Percentiles rank a stretch among this genome's conserved stretches.
These are phyloP conservation scores for Pseudogymnoascus sp. DNA, from an alignment of 2,329 filamentous ascomycete genomes.

Conservation along the genomic window DNA sequence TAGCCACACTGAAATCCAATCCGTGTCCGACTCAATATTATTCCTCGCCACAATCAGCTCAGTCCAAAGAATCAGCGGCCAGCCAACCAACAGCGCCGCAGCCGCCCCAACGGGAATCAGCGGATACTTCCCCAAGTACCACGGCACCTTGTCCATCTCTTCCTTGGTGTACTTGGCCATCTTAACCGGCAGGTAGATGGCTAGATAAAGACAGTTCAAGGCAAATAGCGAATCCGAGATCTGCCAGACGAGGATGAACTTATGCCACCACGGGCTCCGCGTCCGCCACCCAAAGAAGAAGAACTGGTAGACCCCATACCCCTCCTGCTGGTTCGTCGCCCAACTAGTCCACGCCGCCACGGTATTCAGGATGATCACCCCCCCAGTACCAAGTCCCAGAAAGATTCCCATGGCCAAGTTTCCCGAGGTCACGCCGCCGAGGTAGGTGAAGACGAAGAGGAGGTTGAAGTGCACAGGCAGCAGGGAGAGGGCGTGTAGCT, in stretches of 20 bases:
- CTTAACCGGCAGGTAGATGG: background rate
- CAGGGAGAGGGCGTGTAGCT: constrained; percentile 10
- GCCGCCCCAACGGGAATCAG: background rate
- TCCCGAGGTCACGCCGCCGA: background rate
- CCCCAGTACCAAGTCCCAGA: constrained; percentile 11
- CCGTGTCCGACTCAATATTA: constrained; percentile 12
- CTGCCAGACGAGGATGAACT: background rate
- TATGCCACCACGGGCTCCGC: background rate
- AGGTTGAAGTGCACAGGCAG: background rate
- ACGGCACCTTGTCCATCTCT: background rate
- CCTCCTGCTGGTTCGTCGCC: constrained; percentile 12
- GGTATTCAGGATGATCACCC: constrained; percentile 13
- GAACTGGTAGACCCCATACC: constrained; percentile 13
- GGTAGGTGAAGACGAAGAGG: background rate
- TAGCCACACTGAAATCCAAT: constrained; percentile 9
- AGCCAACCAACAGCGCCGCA: background rate
- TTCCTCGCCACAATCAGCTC: constrained; percentile 11
- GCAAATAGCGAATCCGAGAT: background rate
- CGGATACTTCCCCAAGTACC: background rate
- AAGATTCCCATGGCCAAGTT: background rate
- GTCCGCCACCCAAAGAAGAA: constrained; percentile 13
- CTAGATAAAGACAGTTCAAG: background rate
- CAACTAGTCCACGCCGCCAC: constrained; percentile 12
- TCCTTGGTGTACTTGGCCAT: background rate
- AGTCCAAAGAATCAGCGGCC: constrained; percentile 11